phyloP scores from a whole-genome alignment of 106 monocot genomes.

The Allium fistulosum region DNA sequence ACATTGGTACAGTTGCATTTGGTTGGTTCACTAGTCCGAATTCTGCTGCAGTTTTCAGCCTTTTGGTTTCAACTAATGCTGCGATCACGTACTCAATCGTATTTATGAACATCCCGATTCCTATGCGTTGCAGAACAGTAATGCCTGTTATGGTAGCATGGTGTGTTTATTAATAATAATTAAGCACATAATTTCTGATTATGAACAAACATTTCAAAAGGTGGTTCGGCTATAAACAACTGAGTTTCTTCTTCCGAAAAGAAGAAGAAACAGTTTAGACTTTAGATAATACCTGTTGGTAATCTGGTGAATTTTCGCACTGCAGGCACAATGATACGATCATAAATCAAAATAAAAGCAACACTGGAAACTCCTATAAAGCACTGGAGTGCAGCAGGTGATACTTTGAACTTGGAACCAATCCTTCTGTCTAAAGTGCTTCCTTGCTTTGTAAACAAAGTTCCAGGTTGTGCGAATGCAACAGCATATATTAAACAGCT shows the following conservation, averaged over 20 bases:
- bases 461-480: slow-evolving; percentile 40
- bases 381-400: slow-evolving; percentile 45
- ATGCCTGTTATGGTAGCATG: slow-evolving; percentile 11
- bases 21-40: slow-evolving; percentile 21
- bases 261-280: no score
- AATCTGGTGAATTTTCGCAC: slow-evolving; percentile 17
- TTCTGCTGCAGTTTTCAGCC: slow-evolving; percentile 15
- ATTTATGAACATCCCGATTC: slow-evolving; percentile 34
- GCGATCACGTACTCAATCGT: slow-evolving; percentile 22
- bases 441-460: slow-evolving; percentile 50
- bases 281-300: slow-evolving; percentile 20
- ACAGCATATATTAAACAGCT: slow-evolving; percentile 35
- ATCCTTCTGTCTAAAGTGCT: slow-evolving; percentile 43
- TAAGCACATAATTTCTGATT: no score
- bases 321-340: slow-evolving; percentile 28
- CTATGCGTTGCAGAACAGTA: slow-evolving; percentile 38
- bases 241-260: no score
- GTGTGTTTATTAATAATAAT: no score
- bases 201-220: no score
- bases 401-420: slow-evolving; percentile 18
- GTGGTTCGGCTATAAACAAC: no score
- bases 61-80: slow-evolving; percentile 22
- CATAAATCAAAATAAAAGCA: slow-evolving; percentile 34
- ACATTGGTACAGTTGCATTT: slow-evolving; percentile 13
- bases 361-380: slow-evolving; percentile 25